These are phyloP conservation scores for Phytophthora brassicae DNA, from an alignment of 352 stramenopile genomes.

Conservation along the genomic window DNA sequence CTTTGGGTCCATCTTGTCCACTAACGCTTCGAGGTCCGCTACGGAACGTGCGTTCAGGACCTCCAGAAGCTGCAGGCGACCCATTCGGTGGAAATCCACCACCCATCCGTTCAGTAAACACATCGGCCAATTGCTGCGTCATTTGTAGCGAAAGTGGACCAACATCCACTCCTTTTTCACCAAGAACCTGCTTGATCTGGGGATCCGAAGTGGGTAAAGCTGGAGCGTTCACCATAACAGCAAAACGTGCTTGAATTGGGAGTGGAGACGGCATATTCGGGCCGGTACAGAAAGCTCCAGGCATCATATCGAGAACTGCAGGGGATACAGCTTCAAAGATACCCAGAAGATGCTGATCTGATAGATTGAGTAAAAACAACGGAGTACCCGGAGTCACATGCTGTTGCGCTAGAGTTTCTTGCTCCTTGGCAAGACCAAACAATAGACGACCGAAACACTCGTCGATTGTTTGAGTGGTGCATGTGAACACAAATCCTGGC, in stretches of 20 bases:
- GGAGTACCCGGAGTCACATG: slow-evolving; percentile 74
- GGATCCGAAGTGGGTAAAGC: slow-evolving; percentile 69
- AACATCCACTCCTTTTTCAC: slow-evolving; percentile 55
- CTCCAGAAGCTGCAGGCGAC: slow-evolving; percentile 23
- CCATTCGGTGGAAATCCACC: slow-evolving; percentile 48
- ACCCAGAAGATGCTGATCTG: slow-evolving; percentile 80
- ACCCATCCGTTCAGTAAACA: slow-evolving; percentile 70
- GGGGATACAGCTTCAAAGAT: slow-evolving; percentile 85
- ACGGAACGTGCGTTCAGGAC: slow-evolving; percentile 21
- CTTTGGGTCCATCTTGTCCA: slow-evolving; percentile 24
- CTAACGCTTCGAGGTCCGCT: slow-evolving; percentile 14
- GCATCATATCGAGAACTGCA: slow-evolving; percentile 75
- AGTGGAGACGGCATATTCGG: slow-evolving; percentile 62
- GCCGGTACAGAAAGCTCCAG: slow-evolving; percentile 66
- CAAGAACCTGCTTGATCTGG: slow-evolving; percentile 70
- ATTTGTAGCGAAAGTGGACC: slow-evolving; percentile 62
- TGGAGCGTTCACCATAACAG: slow-evolving; percentile 68
- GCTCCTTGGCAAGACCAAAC: slow-evolving; percentile 75
- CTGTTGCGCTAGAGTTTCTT: slow-evolving; percentile 61
- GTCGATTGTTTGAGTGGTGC: slow-evolving; percentile 79
- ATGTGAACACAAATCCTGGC: slow-evolving; percentile 85
- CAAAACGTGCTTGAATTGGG: slow-evolving; percentile 77
- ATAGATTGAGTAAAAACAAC: slow-evolving; percentile 87
- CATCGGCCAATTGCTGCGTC: slow-evolving; percentile 71
- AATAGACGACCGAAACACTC: slow-evolving; percentile 88